Percentiles rank a stretch among this genome's conserved stretches.
These are phyloP conservation scores for Hypoxylon fuscum DNA, from an alignment of 495 filamentous ascomycete genomes.

Conservation along the genomic window DNA sequence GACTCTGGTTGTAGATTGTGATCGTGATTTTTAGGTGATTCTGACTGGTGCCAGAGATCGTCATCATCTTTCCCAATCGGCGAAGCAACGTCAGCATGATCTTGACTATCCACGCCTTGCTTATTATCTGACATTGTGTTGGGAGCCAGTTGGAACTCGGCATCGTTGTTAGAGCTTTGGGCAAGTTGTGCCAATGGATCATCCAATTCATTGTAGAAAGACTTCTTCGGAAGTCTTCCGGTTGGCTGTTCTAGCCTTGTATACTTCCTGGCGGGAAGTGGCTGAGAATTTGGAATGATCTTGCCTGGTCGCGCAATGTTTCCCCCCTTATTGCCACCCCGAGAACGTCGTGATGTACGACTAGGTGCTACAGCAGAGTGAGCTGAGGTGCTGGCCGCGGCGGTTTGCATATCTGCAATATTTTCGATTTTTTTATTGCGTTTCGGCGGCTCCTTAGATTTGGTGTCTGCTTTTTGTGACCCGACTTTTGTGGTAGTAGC, in stretches of 20 bases:
- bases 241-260: not conserved
- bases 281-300: conserved; percentile 16
- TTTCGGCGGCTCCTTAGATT: no score
- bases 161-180: not conserved
- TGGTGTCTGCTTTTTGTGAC: conserved; percentile 2
- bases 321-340: not conserved
- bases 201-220: conserved; percentile 16
- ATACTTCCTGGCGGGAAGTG: not conserved
- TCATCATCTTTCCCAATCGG: not conserved
- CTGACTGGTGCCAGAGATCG: not conserved
- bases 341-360: not conserved
- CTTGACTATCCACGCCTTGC: conserved; percentile 1
- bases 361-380: not conserved
- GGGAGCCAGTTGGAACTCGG: not conserved
- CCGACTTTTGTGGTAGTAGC: conserved; percentile 2
- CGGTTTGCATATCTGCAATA: not conserved
- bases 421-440: not conserved
- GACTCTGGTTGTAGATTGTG: not conserved
- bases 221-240: conserved; percentile 24
- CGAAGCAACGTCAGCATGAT: not conserved
- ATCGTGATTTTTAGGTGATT: conserved; percentile 7
- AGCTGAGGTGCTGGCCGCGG: not conserved
- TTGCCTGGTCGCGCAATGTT: not conserved
- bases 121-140: not conserved
- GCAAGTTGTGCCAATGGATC: not conserved